Conservation (phyloP, 2,329 filamentous ascomycete genomes). For the Aureobasidium melanogenum region DNA sequence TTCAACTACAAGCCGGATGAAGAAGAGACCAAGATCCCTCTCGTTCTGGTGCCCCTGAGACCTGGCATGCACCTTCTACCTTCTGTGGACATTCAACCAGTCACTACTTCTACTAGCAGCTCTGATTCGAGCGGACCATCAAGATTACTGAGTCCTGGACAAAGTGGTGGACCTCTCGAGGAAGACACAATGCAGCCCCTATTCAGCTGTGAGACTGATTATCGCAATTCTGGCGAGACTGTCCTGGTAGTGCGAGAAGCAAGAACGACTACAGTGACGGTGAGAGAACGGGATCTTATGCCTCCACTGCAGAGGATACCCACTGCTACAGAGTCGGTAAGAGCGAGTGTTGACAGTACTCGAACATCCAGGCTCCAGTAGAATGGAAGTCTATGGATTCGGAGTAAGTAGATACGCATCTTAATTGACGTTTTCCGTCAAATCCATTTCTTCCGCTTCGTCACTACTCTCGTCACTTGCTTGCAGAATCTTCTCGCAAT, state of each 20-base stretch:
- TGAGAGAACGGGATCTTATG: background rate
- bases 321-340: background rate
- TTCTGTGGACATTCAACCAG: constrained; percentile 62
- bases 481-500: background rate
- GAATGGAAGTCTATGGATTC: background rate
- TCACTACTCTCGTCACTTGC: background rate
- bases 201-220: constrained; percentile 66
- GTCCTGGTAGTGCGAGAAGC: constrained; percentile 63
- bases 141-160: constrained; percentile 23
- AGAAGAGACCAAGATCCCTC: constrained; percentile 42
- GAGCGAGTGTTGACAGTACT: constrained; percentile 1
- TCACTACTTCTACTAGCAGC: constrained; percentile 31
- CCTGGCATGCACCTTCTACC: constrained; percentile 73
- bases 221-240: constrained; percentile 66
- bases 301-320: background rate
- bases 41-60: constrained; percentile 72
- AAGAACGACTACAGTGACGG: constrained; percentile 9
- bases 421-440: background rate
- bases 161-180: constrained; percentile 17
- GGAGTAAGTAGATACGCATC: background rate
- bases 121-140: background rate
- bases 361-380: background rate
- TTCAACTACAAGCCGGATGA: constrained; percentile 46
- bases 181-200: constrained; percentile 18
- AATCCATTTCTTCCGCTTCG: too few species aligned